Base-by-base conservation (phyloP, 345 rosid genomes). In the Camelina neglecta region DNA sequence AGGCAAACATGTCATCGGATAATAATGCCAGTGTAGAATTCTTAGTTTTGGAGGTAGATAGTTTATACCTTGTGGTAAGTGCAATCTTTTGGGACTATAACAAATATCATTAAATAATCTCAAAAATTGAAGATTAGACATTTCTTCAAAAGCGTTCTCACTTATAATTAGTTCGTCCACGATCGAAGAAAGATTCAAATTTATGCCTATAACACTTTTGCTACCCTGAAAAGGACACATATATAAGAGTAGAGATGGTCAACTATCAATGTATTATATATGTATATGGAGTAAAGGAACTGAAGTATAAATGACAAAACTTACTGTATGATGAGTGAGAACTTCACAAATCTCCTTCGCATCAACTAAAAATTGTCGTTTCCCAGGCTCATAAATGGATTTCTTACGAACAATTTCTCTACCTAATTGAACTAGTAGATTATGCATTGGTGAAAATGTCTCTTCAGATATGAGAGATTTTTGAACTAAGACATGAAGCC, bases 381-480 rank as follows among this genome's bases (percentile, higher is more conserved):
- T 24, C 8, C 33, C 16, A 23, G 59, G 59, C n/a, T 54, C 35
- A 54, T 54, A 0, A 1, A 51, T 24, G 16, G 59, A 54, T 6
- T 54, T 35, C 1, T 24, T 54, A 11, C 59, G 59, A 11, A 54
- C 59, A 54, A 54, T 54, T 54, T 54, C 59, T 54, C 59, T 54
- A 23, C 59, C 59, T n/a, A 54, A 11, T 23, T 24, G 59, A 23
- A 26, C 59, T 23, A 54, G 59, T 26, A 54, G n/a, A 16, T 49
- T 7, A 16, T 49, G 54, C 54, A 49, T 49, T 0, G 54, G 54
- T 0, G 3, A 36, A 36, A 1, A 8, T 2, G 3, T 1, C 54
- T 49, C 54, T 4, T 7, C 11, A 23, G 54, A 49, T 49, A 49
- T 49, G 54, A 49, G 53, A n/a, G 53, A 48, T 48, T 15, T 15